These are phyloP conservation scores for Phytophthora niederhauseri DNA, from an alignment of 352 stramenopile genomes.

Conservation along the genomic window DNA sequence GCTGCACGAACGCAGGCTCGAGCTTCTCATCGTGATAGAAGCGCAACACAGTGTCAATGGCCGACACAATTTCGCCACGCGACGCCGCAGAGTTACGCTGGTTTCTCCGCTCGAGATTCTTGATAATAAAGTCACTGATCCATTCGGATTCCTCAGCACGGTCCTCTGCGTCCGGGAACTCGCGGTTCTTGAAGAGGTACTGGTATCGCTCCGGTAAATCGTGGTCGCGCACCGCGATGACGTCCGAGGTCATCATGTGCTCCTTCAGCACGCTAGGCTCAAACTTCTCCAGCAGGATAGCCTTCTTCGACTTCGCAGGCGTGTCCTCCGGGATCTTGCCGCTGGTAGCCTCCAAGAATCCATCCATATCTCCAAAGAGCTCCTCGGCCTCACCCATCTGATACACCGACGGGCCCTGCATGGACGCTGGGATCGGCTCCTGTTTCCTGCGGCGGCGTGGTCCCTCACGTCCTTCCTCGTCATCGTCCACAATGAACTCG, in stretches of 20 bases:
- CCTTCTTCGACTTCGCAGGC: conserved; percentile 78
- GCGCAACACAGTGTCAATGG: conserved; percentile 87
- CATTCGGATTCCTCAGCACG: conserved; percentile 88
- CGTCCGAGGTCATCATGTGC: conserved; percentile 90
- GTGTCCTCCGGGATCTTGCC: conserved; percentile 41
- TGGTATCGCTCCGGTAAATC: conserved; percentile 86
- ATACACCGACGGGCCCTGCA: conserved; percentile 90
- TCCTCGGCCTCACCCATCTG: conserved; percentile 92
- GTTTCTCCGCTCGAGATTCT: conserved; percentile 68
- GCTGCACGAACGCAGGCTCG: conserved; percentile 87
- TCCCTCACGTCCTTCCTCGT: conserved; percentile 85
- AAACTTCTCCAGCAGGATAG: conserved; percentile 87
- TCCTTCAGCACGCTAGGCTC: conserved; percentile 88
- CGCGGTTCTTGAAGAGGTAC: conserved; percentile 67
- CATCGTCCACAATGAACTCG: conserved; percentile 91
- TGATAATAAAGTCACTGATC: conserved; percentile 90
- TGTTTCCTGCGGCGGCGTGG: conserved; percentile 80
- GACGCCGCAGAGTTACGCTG: conserved; percentile 59
- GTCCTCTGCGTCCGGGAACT: conserved; percentile 86
- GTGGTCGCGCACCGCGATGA: conserved; percentile 78
- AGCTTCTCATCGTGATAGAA: conserved; percentile 92
- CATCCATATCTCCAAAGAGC: conserved; percentile 90
- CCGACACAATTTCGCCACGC: conserved; percentile 85
- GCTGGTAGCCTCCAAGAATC: conserved; percentile 84
- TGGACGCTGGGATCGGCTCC: conserved; percentile 68